A percentile compares a stretch with the other conserved stretches of the same genome.
phyloP scores from a whole-genome alignment of 2,329 filamentous ascomycete genomes.

The Blastomyces silverae region DNA sequence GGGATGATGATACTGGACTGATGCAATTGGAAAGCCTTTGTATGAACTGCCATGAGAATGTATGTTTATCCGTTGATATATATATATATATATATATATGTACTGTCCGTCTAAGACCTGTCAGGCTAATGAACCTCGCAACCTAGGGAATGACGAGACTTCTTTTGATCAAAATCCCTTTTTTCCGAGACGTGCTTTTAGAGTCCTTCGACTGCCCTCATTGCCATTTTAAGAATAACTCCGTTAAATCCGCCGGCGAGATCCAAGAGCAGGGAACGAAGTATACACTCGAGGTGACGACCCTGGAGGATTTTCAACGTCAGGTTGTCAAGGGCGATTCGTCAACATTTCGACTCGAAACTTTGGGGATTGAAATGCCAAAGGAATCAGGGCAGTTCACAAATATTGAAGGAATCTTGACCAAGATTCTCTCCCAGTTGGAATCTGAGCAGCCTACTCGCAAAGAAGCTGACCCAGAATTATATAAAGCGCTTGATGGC shows the following conservation, averaged over 20 bases:
- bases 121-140: constrained; percentile 19
- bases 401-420: constrained; percentile 84
- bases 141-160: constrained; percentile 72
- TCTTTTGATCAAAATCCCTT: constrained; percentile 86
- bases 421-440: constrained; percentile 71
- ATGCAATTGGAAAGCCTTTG: constrained; percentile 62
- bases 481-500: constrained; percentile 68
- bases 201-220: constrained; percentile 94
- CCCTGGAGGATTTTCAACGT: constrained; percentile 66
- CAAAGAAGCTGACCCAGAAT: constrained; percentile 68
- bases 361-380: constrained; percentile 89
- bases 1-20: constrained; percentile 39
- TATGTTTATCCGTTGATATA: constrained; percentile 31
- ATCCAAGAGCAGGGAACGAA: constrained; percentile 83
- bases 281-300: constrained; percentile 73
- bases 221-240: constrained; percentile 84
- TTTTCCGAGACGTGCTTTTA: constrained; percentile 94
- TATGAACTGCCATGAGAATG: constrained; percentile 79
- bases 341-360: constrained; percentile 77
- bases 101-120: neutral
- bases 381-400: constrained; percentile 84
- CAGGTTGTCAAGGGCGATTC: constrained; percentile 91
- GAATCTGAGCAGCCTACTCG: constrained; percentile 74
- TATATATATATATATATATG: neutral
- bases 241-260: constrained; percentile 84